Evolutionary conservation across 176 grass and related monocot genomes (phyloP).

Genomic region (Echinochloa phyllopogon): DNA sequence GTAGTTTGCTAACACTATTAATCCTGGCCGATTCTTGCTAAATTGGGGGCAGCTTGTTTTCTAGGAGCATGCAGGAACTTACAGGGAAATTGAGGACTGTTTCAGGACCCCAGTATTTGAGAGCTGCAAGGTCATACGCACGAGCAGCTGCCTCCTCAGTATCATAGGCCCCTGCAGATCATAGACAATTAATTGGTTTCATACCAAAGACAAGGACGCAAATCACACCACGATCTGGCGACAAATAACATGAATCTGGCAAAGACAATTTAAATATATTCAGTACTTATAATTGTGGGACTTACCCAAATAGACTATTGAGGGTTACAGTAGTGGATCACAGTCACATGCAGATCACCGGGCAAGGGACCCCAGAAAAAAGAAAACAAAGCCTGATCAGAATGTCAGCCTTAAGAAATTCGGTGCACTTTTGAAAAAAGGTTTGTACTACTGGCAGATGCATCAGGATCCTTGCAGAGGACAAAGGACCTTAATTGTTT

Average conservation of each 20-base stretch:
- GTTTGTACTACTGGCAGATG: constrained; percentile 36
- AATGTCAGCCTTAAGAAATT: constrained; percentile 71
- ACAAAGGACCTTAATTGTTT: constrained; percentile 22
- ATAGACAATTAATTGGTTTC: too few species aligned
- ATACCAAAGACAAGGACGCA: not conserved
- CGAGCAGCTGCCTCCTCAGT: too few species aligned
- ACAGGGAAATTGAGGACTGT: constrained; percentile 75
- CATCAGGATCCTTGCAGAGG: constrained; percentile 28
- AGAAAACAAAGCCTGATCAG: constrained; percentile 42
- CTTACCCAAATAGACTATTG: constrained; percentile 78
- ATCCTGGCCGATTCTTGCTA: not conserved
- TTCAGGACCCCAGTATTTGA: too few species aligned
- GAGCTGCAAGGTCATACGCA: too few species aligned
- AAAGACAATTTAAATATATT: constrained; percentile 24
- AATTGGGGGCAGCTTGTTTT: not conserved
- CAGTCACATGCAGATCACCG: constrained; percentile 57
- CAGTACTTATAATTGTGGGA: constrained; percentile 35
- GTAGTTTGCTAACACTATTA: not conserved
- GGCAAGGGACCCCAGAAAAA: constrained; percentile 38
- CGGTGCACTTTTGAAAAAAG: constrained; percentile 35
- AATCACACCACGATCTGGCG: not conserved
- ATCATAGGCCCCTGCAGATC: too few species aligned
- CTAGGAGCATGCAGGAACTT: constrained; percentile 19
- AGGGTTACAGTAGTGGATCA: constrained; percentile 46
- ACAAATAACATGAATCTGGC: constrained; percentile 39